These are phyloP conservation scores for Podospora appendiculata DNA, from an alignment of 495 filamentous ascomycete species.

Conservation along the genomic window DNA sequence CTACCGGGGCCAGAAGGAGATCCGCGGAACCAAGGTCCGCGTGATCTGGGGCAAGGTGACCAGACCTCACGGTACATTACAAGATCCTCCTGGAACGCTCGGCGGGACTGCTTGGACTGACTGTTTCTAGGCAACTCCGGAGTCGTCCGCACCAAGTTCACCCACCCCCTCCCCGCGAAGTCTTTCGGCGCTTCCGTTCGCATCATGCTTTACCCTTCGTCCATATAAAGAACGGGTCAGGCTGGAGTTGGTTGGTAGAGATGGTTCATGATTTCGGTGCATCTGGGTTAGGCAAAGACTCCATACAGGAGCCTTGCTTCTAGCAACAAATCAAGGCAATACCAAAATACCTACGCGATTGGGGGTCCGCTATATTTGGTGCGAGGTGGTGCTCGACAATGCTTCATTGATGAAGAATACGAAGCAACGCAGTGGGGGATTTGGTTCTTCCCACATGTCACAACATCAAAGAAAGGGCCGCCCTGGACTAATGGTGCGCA, in stretches of 20 bases:
- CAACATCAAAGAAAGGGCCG: background rate
- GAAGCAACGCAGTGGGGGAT: constrained; percentile 1
- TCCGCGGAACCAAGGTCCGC: constrained; percentile 92
- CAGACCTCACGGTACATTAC: constrained; percentile 73
- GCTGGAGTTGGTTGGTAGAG: constrained; percentile 47
- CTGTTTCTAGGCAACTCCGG: constrained; percentile 74
- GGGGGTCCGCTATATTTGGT: constrained; percentile 21
- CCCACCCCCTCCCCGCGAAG: constrained; percentile 85
- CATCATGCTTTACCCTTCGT: constrained; percentile 97
- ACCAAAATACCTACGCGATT: constrained; percentile 31
- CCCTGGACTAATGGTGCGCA: background rate
- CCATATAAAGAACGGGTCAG: constrained; percentile 43
- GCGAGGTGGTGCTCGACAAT: constrained; percentile 14
- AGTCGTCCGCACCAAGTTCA: constrained; percentile 93
- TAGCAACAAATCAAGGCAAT: constrained; percentile 37
- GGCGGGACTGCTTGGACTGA: background rate
- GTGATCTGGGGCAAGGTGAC: constrained; percentile 99
- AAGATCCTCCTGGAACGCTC: background rate
- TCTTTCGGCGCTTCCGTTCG: constrained; percentile 94
- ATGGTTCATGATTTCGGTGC: constrained; percentile 48
- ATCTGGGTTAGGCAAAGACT: constrained; percentile 45
- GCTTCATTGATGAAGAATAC: constrained; percentile 5
- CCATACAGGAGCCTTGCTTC: constrained; percentile 34
- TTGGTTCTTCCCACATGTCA: background rate
- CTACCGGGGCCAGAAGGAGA: constrained; percentile 86